Evolutionary conservation across 306 rosid species (phyloP).

Genomic region (Quercus cerris): DNA sequence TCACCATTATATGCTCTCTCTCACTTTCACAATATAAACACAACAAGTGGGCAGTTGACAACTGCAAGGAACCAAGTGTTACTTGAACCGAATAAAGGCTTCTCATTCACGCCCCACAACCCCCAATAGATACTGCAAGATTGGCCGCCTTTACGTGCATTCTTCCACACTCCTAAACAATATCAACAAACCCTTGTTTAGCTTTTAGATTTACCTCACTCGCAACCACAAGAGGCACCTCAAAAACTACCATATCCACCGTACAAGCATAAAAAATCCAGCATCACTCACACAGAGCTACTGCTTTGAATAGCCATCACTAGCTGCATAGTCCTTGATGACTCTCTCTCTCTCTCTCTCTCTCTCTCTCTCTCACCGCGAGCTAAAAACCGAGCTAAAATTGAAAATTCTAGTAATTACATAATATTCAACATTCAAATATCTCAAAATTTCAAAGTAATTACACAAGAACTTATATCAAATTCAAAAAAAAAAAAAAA

Average conservation of each 20-base stretch:
- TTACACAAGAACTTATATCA: background rate
- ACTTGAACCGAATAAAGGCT: background rate
- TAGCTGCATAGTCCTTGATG: too few species aligned
- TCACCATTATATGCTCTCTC: too few species aligned
- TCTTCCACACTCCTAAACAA: background rate
- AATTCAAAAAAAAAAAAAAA: background rate
- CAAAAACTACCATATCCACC: background rate
- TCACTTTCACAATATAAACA: too few species aligned
- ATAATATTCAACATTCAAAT: background rate
- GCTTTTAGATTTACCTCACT: too few species aligned
- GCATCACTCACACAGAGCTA: background rate
- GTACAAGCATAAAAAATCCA: background rate
- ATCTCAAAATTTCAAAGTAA: background rate
- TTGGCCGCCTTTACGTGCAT: background rate
- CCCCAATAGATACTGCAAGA: background rate
- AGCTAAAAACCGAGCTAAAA: background rate
- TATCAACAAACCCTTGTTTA: background rate
- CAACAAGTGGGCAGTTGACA: too few species aligned
- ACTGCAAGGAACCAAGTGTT: too few species aligned
- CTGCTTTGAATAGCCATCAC: too few species aligned
- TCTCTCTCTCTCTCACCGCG: background rate
- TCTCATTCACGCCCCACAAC: background rate
- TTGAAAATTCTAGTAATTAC: background rate
- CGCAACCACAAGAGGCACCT: too few species aligned
- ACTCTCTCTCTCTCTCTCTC: too few species aligned